Conservation (phyloP, 208 protist genomes). For the Crithidia bombi region DNA sequence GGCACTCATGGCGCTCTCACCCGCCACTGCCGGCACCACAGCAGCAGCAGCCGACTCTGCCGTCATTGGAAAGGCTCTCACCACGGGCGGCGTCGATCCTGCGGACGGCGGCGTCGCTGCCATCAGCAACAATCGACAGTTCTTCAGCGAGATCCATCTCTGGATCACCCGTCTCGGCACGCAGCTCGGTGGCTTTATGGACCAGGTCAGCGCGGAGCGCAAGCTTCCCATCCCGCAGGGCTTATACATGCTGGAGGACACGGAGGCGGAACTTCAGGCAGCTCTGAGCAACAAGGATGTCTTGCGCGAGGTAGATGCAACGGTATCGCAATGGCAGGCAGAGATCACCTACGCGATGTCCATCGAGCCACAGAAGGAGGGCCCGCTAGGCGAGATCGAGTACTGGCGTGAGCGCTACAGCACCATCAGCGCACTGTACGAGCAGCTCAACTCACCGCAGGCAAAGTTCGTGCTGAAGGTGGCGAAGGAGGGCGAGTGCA, state of each 20-base stretch:
- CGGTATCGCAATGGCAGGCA: constrained; percentile 89
- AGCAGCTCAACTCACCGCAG: constrained; percentile 96
- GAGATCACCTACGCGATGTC: constrained; percentile 93
- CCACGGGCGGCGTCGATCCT: constrained; percentile 5
- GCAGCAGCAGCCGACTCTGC: not conserved
- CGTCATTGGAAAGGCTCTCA: not conserved
- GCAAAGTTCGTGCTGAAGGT: constrained; percentile 94
- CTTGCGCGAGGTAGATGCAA: constrained; percentile 86
- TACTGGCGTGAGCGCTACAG: constrained; percentile 97
- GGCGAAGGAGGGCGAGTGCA: constrained; percentile 90
- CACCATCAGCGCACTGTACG: constrained; percentile 95
- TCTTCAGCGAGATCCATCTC: constrained; percentile 85
- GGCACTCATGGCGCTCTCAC: constrained; percentile 20
- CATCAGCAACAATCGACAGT: constrained; percentile 62
- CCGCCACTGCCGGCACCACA: not conserved
- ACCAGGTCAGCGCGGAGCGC: constrained; percentile 88
- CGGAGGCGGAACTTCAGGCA: constrained; percentile 76
- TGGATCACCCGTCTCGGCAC: constrained; percentile 89
- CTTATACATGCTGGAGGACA: constrained; percentile 73
- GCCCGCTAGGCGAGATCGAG: constrained; percentile 97
- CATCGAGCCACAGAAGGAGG: constrained; percentile 89
- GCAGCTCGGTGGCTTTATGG: constrained; percentile 88
- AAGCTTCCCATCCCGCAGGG: constrained; percentile 88
- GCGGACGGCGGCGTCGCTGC: constrained; percentile 18
- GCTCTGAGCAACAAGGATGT: constrained; percentile 87